Evolutionary conservation across 192 early-diverging fungal species (phyloP).

Genomic region (Gamsiella multidivaricata): DNA sequence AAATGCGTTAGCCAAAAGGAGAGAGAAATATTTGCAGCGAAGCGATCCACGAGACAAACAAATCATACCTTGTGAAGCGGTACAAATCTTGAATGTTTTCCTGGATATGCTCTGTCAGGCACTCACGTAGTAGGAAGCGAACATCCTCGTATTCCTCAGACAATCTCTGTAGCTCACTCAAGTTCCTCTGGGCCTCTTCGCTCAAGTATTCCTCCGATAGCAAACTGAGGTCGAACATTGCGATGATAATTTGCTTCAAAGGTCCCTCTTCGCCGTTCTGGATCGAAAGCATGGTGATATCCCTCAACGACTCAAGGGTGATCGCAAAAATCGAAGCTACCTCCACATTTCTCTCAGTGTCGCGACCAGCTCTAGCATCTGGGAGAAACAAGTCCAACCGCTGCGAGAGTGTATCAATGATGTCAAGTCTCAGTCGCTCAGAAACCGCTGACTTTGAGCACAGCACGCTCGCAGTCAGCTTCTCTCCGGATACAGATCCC

Average conservation of each 20-base stretch:
- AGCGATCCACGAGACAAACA: too few relatives aligned
- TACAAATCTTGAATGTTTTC: conserved; percentile 49
- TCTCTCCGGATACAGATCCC: conserved; percentile 7
- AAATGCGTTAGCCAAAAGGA: neutral
- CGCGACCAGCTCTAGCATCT: conserved; percentile 13
- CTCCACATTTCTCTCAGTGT: conserved; percentile 5
- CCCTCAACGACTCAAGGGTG: neutral
- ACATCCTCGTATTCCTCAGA: conserved; percentile 34
- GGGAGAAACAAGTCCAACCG: conserved; percentile 29
- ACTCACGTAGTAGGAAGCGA: conserved; percentile 26
- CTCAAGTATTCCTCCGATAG: conserved; percentile 24
- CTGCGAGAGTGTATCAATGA: conserved; percentile 34
- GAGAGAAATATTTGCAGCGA: too few relatives aligned
- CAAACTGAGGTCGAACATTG: conserved; percentile 36
- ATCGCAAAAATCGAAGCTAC: conserved; percentile 22
- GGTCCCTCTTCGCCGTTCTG: conserved; percentile 12
- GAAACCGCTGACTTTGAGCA: conserved; percentile 9
- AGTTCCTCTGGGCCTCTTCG: conserved; percentile 10
- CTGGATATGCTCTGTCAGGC: conserved; percentile 40
- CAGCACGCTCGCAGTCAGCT: conserved; percentile 7
- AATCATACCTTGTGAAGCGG: conserved; percentile 50
- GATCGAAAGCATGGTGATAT: conserved; percentile 23
- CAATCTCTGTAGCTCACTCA: conserved; percentile 25
- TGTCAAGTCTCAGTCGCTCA: conserved; percentile 18
- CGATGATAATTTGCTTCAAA: conserved; percentile 21